Percentiles rank a stretch among this genome's conserved stretches.
phyloP scores from a whole-genome alignment of 2,329 filamentous ascomycete genomes.

The Fusarium tuaranense region DNA sequence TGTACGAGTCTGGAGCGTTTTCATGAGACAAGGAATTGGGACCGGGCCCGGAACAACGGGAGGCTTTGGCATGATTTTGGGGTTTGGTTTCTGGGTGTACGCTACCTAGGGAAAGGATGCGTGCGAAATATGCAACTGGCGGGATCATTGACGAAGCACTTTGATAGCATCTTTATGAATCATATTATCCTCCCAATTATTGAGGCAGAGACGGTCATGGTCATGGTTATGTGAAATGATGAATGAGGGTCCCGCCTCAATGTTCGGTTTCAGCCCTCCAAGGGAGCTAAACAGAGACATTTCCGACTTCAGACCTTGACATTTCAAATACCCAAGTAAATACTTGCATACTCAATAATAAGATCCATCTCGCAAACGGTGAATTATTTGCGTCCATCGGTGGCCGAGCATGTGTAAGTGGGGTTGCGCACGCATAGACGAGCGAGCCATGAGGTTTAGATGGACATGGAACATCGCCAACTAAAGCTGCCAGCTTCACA shows the following conservation, averaged over 20 bases:
- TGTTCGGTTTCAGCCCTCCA: conserved; percentile 34
- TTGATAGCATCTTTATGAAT: conserved; percentile 8
- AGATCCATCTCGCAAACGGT: background rate
- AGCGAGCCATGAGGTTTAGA: conserved; percentile 12
- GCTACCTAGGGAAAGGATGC: conserved; percentile 12
- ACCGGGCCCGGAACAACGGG: background rate
- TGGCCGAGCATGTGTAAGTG: conserved; percentile 7
- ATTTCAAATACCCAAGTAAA: background rate
- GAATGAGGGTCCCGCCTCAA: conserved; percentile 17
- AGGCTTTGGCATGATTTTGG: conserved; percentile 10
- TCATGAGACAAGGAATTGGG: conserved; percentile 3
- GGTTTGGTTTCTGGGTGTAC: conserved; percentile 8
- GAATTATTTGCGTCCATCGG: background rate
- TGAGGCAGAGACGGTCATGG: background rate
- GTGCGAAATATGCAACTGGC: conserved; percentile 11
- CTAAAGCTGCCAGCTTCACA: conserved; percentile 6
- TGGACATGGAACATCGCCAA: conserved; percentile 19
- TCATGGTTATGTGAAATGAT: conserved; percentile 5
- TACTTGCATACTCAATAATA: background rate
- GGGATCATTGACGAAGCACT: conserved; percentile 15
- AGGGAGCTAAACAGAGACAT: conserved; percentile 34
- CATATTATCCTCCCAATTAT: background rate
- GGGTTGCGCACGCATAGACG: conserved; percentile 4
- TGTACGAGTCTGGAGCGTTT: conserved; percentile 15
- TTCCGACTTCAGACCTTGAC: conserved; percentile 28